Conservation (phyloP, 306 rosid genomes). For the Urtica urens region DNA sequence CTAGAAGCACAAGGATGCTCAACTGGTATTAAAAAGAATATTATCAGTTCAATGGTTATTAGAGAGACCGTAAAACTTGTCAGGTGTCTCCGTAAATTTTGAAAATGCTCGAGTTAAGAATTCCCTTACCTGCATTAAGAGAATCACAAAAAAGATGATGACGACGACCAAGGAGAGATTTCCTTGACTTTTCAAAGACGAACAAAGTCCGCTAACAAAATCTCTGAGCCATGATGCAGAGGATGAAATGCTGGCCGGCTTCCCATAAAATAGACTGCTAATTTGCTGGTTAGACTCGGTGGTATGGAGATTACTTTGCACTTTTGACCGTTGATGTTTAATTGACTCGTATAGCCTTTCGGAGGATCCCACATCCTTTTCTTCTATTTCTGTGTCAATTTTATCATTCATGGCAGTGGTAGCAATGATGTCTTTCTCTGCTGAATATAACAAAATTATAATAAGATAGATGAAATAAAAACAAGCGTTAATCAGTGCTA, state of each 20-base stretch:
- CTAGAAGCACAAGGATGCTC: conserved; percentile 70
- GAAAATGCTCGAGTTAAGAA: conserved; percentile 7
- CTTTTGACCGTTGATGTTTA: conserved; percentile 10
- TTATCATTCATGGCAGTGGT: conserved; percentile 22
- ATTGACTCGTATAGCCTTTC: conserved; percentile 31
- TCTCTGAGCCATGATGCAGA: conserved; percentile 38
- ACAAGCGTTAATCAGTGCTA: no score
- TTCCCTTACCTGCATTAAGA: conserved; percentile 84
- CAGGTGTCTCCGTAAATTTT: background rate
- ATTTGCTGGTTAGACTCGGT: conserved; percentile 18
- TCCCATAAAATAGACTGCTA: conserved; percentile 27
- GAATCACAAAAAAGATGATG: conserved; percentile 53
- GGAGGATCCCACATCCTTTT: conserved; percentile 32
- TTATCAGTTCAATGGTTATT: background rate
- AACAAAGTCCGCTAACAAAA: conserved; percentile 27
- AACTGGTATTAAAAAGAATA: conserved; percentile 39
- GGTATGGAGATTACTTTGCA: conserved; percentile 18
- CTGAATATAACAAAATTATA: conserved; percentile 5
- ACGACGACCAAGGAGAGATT: conserved; percentile 45
- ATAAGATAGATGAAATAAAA: background rate
- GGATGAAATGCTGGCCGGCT: conserved; percentile 19
- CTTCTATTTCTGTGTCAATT: conserved; percentile 29
- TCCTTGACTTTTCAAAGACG: conserved; percentile 53
- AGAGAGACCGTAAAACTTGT: no score
- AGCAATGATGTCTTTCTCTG: conserved; percentile 28